phyloP scores from a whole-genome alignment of 495 filamentous ascomycete species.

The Penicillium cataractarum region DNA sequence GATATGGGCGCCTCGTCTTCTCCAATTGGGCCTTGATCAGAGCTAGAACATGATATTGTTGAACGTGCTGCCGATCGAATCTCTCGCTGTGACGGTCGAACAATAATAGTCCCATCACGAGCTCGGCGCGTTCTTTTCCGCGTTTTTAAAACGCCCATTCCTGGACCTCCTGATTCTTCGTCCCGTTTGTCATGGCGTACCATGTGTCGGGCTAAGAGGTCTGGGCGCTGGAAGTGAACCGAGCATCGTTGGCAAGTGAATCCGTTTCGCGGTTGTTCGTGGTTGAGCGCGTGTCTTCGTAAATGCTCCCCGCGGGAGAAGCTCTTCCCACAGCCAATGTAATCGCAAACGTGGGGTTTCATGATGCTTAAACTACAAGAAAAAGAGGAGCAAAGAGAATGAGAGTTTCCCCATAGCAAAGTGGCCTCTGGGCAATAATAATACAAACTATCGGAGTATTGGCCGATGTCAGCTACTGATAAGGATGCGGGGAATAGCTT shows the following conservation, averaged over 20 bases:
- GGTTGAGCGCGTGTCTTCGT: constrained; percentile 61
- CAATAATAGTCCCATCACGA: constrained; percentile 58
- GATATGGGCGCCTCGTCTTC: constrained; percentile 34
- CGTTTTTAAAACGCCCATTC: constrained; percentile 60
- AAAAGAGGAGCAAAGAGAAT: not conserved
- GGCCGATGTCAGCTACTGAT: constrained; percentile 19
- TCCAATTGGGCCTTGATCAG: constrained; percentile 20
- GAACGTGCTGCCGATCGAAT: constrained; percentile 15
- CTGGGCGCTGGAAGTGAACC: constrained; percentile 59
- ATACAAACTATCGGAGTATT: constrained; percentile 16
- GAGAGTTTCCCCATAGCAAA: not conserved
- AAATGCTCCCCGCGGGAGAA: constrained; percentile 64
- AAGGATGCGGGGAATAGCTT: constrained; percentile 26
- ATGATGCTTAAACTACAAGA: constrained; percentile 6
- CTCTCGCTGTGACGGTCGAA: constrained; percentile 36
- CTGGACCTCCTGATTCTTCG: constrained; percentile 61
- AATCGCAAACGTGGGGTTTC: constrained; percentile 48
- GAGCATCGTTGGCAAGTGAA: constrained; percentile 59
- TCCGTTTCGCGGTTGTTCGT: constrained; percentile 49
- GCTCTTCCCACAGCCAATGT: constrained; percentile 53
- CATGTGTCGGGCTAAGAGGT: constrained; percentile 62
- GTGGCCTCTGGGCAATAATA: not conserved
- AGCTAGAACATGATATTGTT: constrained; percentile 18
- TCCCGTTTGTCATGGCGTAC: constrained; percentile 62
- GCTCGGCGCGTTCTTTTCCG: constrained; percentile 62